Evolutionary conservation across 768 basidiomycete species (phyloP).

Genomic region (Tricholoma sp.): DNA sequence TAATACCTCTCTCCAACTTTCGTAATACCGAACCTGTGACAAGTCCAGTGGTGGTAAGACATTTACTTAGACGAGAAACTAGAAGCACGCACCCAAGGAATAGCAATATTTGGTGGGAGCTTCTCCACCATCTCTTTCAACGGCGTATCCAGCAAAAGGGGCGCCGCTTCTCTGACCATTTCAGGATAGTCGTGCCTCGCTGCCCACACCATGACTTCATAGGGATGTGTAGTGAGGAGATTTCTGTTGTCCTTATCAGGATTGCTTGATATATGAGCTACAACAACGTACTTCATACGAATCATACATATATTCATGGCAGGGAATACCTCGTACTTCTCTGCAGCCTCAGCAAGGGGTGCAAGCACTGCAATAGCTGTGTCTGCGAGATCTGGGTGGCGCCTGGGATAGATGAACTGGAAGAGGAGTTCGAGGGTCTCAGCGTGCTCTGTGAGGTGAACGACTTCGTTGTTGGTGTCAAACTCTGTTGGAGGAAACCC

Average conservation of each 20-base stretch:
- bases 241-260: not conserved
- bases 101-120: not conserved
- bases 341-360: too few relatives aligned
- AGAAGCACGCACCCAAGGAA: not conserved
- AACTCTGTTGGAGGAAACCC: slow-evolving; percentile 21
- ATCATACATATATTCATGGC: slow-evolving; percentile 14
- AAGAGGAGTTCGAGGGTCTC: slow-evolving; percentile 23
- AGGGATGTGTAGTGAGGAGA: not conserved
- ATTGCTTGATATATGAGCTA: not conserved
- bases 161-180: not conserved
- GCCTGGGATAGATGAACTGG: slow-evolving; percentile 22
- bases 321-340: slow-evolving; percentile 22
- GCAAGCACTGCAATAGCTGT: slow-evolving; percentile 27
- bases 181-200: not conserved
- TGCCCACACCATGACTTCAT: not conserved
- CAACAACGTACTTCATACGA: slow-evolving; percentile 22
- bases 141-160: not conserved
- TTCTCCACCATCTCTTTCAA: not conserved
- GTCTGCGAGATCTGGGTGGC: slow-evolving; percentile 23
- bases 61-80: not conserved
- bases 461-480: slow-evolving; percentile 17
- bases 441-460: slow-evolving; percentile 20
- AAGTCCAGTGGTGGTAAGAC: slow-evolving; percentile 1
- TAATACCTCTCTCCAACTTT: not conserved
- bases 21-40: not conserved